Evolutionary conservation across 768 basidiomycete genomes (phyloP).

Genomic region (Russula sp.): DNA sequence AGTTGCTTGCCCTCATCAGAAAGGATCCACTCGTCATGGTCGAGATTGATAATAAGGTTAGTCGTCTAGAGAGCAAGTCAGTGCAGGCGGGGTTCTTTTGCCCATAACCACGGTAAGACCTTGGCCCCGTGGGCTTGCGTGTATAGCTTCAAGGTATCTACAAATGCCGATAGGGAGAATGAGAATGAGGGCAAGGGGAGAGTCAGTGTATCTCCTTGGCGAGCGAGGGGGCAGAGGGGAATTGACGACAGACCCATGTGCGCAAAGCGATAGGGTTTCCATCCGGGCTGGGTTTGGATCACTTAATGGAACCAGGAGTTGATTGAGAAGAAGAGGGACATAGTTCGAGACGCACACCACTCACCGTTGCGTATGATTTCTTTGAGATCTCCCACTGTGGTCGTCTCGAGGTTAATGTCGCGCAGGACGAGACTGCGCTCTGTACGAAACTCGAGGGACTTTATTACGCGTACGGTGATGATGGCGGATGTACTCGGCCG

Average conservation of each 20-base stretch:
- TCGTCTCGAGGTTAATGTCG: conserved; percentile 66
- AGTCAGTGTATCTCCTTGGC: background rate
- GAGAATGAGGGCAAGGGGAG: background rate
- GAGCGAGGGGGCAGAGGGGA: background rate
- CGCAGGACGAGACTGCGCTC: conserved; percentile 82
- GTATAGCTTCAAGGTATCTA: conserved; percentile 93
- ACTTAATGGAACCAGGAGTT: conserved; percentile 35
- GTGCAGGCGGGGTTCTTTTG: background rate
- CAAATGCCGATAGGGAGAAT: background rate
- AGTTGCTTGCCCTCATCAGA: conserved; percentile 58
- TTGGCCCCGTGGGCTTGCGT: conserved; percentile 93
- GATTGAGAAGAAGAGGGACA: background rate
- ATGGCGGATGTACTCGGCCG: conserved; percentile 70
- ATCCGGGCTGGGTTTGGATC: conserved; percentile 64
- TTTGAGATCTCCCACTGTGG: conserved; percentile 78
- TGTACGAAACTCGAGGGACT: conserved; percentile 90
- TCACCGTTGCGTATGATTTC: conserved; percentile 60
- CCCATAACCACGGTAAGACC: conserved; percentile 35
- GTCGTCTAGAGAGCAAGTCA: conserved; percentile 56
- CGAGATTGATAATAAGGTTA: conserved; percentile 96
- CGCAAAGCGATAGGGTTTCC: conserved; percentile 81
- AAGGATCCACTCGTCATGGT: conserved; percentile 91
- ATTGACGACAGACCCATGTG: conserved; percentile 46
- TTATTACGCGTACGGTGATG: conserved; percentile 87
- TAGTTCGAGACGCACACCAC: background rate